Percentiles rank a stretch among this genome's conserved stretches.
These are phyloP conservation scores for Firmiana major DNA, from an alignment of 345 rosid genomes.

Conservation along the genomic window DNA sequence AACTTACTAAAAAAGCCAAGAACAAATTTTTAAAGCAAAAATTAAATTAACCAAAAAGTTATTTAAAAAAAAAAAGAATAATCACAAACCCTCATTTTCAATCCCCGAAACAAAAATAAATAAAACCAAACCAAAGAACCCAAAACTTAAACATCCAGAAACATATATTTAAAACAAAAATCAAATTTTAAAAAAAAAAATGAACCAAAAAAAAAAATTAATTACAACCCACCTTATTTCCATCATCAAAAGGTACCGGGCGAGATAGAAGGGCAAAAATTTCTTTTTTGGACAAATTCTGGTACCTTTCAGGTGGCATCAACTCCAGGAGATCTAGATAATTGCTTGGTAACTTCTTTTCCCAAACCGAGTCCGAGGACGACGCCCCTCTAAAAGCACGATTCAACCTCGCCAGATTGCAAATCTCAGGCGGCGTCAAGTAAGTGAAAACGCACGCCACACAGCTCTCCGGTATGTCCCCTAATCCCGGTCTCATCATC, in stretches of 20 bases:
- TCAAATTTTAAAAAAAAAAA: background rate
- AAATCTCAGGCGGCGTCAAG: conserved; percentile 94
- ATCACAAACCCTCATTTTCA: too few species aligned
- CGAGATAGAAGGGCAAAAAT: conserved; percentile 84
- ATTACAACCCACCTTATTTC: conserved; percentile 47
- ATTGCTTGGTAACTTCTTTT: conserved; percentile 69
- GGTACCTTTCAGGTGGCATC: conserved; percentile 69
- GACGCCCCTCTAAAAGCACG: conserved; percentile 86
- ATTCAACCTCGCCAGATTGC: conserved; percentile 83
- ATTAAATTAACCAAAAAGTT: background rate
- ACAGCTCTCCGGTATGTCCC: conserved; percentile 93
- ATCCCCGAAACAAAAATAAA: background rate
- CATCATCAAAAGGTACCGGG: conserved; percentile 68
- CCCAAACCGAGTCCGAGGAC: conserved; percentile 92
- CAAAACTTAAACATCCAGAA: background rate
- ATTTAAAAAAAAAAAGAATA: background rate
- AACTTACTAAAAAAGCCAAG: background rate
- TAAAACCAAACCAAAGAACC: background rate
- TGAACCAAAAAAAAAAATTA: background rate
- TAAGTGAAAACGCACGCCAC: conserved; percentile 81
- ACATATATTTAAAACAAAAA: background rate
- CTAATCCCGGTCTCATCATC: conserved; percentile 57
- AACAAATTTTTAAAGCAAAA: background rate
- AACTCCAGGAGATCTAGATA: conserved; percentile 81
- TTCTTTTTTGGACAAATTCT: conserved; percentile 61